Evolutionary conservation across 805 yeast genomes (phyloP).

Genomic region (Metschnikowia arizonensis): DNA sequence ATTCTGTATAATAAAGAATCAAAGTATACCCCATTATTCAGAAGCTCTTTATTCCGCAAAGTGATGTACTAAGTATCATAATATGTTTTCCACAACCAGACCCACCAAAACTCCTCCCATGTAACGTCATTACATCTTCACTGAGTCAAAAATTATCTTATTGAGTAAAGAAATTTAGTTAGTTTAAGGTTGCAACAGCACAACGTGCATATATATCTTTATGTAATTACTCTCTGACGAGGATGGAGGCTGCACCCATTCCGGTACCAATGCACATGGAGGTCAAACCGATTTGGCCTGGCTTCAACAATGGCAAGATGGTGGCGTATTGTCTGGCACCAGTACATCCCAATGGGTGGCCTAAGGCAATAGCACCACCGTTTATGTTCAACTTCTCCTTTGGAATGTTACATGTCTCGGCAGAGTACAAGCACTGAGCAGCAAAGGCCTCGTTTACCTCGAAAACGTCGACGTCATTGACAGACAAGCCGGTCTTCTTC

Average conservation of each 20-base stretch:
- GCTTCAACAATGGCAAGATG: slow-evolving; percentile 68
- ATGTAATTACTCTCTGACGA: slow-evolving; percentile 62
- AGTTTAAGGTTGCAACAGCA: too few species aligned
- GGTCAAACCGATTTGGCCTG: slow-evolving; percentile 83
- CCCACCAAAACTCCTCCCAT: too few species aligned
- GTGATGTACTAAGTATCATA: too few species aligned
- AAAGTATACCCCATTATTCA: too few species aligned
- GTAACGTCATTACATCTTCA: too few species aligned
- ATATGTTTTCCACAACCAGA: too few species aligned
- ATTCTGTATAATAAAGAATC: too few species aligned
- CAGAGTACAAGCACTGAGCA: slow-evolving; percentile 82
- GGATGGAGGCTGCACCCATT: slow-evolving; percentile 94
- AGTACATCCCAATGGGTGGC: slow-evolving; percentile 68
- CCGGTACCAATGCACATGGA: slow-evolving; percentile 99
- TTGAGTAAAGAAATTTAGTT: too few species aligned
- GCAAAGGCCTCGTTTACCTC: slow-evolving; percentile 98
- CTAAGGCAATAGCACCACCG: slow-evolving; percentile 96
- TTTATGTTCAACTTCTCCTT: slow-evolving; percentile 51
- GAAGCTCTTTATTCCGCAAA: too few species aligned
- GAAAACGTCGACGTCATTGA: slow-evolving; percentile 66
- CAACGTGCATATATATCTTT: not conserved
- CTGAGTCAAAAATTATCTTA: too few species aligned
- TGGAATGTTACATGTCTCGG: slow-evolving; percentile 64
- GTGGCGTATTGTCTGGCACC: slow-evolving; percentile 95
- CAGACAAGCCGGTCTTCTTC: slow-evolving; percentile 52